Evolutionary conservation across 1,284 basidiomycete species (phyloP).

Genomic region (Cutaneotrichosporon sp.): DNA sequence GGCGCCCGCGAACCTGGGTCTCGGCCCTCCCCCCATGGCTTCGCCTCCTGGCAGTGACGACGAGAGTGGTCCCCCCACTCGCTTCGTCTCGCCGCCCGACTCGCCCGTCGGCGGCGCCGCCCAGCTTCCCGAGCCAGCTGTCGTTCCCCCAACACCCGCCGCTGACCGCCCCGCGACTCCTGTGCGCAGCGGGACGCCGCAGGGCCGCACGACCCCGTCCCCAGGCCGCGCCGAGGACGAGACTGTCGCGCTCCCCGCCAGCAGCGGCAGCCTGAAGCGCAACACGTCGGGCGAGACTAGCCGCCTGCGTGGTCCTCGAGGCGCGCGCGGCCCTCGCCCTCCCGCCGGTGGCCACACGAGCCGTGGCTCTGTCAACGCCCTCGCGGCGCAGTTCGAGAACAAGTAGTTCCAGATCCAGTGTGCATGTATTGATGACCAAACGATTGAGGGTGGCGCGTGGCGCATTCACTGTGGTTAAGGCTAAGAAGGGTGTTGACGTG

Average conservation of each 20-base stretch:
- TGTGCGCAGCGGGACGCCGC: conserved; percentile 21
- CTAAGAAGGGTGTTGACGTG: neutral
- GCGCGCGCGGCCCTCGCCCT: conserved; percentile 44
- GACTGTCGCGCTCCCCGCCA: conserved; percentile 25
- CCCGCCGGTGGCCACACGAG: conserved; percentile 28
- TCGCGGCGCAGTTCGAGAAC: conserved; percentile 39
- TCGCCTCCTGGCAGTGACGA: conserved; percentile 1
- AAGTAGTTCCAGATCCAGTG: conserved; percentile 9
- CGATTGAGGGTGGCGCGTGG: too few species aligned
- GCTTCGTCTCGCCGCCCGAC: conserved; percentile 2
- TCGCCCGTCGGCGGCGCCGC: conserved; percentile 10
- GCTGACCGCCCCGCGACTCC: conserved; percentile 21
- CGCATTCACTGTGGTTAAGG: too few species aligned
- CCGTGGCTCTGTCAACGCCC: conserved; percentile 33
- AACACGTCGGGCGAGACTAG: conserved; percentile 58
- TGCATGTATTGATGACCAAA: neutral
- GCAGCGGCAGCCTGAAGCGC: conserved; percentile 51
- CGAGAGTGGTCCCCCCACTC: neutral
- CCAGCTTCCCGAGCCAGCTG: conserved; percentile 27
- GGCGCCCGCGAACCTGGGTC: neutral
- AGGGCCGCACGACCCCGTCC: conserved; percentile 19
- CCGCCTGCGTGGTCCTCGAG: conserved; percentile 43
- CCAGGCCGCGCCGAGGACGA: conserved; percentile 27
- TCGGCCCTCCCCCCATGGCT: neutral
- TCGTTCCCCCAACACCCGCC: conserved; percentile 38